Evolutionary conservation across 163 green algal species (phyloP).

Genomic region (Chlamydomonas reinhardtii): DNA sequence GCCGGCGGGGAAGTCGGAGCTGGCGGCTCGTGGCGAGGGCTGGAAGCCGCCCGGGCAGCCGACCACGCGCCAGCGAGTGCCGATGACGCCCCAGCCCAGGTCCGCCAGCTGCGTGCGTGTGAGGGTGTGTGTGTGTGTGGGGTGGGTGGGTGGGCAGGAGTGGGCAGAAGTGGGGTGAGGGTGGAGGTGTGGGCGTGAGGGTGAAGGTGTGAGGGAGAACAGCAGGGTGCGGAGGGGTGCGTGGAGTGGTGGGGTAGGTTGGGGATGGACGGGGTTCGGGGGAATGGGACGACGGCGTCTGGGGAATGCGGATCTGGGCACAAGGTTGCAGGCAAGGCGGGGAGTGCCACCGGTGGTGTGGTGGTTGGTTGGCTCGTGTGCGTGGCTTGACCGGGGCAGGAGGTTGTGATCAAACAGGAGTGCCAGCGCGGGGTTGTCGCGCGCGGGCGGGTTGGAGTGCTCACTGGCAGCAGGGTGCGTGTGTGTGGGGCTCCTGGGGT

Average conservation of each 20-base stretch:
- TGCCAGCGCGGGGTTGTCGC: too few species aligned
- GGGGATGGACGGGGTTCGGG: neutral
- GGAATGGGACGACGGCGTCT: too few species aligned
- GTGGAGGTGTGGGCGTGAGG: neutral
- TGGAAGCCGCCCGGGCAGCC: slow-evolving; percentile 55
- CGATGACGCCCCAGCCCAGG: slow-evolving; percentile 29
- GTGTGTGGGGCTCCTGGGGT: too few species aligned
- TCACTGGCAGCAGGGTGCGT: too few species aligned
- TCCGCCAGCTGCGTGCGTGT: slow-evolving; percentile 7
- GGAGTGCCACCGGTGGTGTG: too few species aligned
- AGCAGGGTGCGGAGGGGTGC: neutral
- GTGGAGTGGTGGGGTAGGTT: neutral
- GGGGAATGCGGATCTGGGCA: too few species aligned
- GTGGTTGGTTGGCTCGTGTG: too few species aligned
- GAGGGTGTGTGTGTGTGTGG: neutral
- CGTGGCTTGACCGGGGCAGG: too few species aligned
- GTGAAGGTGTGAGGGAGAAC: neutral
- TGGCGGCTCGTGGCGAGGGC: slow-evolving; percentile 4
- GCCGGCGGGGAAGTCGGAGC: slow-evolving; percentile 31
- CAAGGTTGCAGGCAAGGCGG: too few species aligned
- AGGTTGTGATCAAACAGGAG: too few species aligned
- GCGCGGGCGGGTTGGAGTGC: too few species aligned
- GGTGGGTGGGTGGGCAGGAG: neutral
- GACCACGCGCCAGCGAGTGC: slow-evolving; percentile 37
- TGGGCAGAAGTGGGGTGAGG: too few species aligned